Conservation (phyloP, 179 eudicot species). For the Heliamphora pulchella region DNA sequence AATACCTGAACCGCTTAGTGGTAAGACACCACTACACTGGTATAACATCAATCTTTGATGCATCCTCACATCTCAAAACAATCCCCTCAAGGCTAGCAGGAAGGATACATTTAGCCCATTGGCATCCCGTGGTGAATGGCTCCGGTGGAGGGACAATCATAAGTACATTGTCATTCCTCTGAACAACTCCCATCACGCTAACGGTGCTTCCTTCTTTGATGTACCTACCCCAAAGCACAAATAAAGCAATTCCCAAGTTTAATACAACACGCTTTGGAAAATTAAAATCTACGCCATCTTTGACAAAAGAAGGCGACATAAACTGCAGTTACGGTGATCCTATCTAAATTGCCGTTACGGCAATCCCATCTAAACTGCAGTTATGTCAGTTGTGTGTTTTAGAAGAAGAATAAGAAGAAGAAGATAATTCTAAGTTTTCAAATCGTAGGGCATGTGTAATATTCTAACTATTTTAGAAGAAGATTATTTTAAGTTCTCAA, state of each 20-base stretch:
- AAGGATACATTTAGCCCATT: constrained; percentile 80
- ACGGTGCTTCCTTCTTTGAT: constrained; percentile 98
- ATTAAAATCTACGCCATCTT: not conserved
- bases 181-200: constrained; percentile 92
- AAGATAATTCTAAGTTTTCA: too few relatives aligned
- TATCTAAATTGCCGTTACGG: too few relatives aligned
- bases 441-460: too few relatives aligned
- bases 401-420: too few relatives aligned
- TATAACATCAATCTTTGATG: constrained; percentile 83
- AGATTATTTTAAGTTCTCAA: too few relatives aligned
- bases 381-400: too few relatives aligned
- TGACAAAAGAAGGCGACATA: too few relatives aligned
- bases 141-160: constrained; percentile 93
- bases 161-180: constrained; percentile 80
- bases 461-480: too few relatives aligned
- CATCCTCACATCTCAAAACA: constrained; percentile 90
- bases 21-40: constrained; percentile 86
- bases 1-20: too few relatives aligned
- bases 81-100: constrained; percentile 88
- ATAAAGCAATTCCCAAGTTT: not conserved
- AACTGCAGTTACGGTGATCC: too few relatives aligned
- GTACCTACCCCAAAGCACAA: constrained; percentile 39
- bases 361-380: too few relatives aligned
- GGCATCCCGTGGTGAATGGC: constrained; percentile 91
- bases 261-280: not conserved